Evolutionary conservation across 148 eudicot genomes (phyloP).

Genomic region (Vaccinium corymbosum): DNA sequence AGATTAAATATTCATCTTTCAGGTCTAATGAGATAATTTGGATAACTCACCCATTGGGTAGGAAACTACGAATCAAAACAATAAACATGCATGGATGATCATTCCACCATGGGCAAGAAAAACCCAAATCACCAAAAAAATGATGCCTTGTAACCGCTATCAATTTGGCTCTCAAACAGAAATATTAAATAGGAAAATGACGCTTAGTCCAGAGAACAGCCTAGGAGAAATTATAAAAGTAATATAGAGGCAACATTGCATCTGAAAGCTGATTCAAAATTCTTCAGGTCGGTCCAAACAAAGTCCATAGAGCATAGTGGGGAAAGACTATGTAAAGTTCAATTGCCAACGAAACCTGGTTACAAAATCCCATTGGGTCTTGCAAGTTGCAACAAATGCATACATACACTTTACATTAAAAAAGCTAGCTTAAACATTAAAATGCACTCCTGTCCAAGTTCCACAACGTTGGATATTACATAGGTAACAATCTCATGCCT

Average conservation of each 20-base stretch:
- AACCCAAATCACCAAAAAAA: neutral
- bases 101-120: too few species aligned
- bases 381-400: constrained; percentile 2
- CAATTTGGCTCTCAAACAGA: neutral
- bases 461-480: neutral
- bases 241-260: neutral
- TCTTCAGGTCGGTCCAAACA: neutral
- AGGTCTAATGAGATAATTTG: neutral
- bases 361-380: neutral
- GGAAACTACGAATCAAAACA: neutral
- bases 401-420: neutral
- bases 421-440: neutral
- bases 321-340: neutral
- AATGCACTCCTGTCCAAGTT: neutral
- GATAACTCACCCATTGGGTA: neutral
- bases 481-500: neutral
- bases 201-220: neutral
- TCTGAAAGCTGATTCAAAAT: neutral
- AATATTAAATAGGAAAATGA: neutral
- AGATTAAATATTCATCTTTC: neutral
- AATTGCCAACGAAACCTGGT: neutral
- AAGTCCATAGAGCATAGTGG: neutral
- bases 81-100: too few species aligned
- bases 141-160: neutral
- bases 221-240: neutral